Evolutionary conservation across 1,284 basidiomycete genomes (phyloP).

Genomic region (Baeospora myosura): DNA sequence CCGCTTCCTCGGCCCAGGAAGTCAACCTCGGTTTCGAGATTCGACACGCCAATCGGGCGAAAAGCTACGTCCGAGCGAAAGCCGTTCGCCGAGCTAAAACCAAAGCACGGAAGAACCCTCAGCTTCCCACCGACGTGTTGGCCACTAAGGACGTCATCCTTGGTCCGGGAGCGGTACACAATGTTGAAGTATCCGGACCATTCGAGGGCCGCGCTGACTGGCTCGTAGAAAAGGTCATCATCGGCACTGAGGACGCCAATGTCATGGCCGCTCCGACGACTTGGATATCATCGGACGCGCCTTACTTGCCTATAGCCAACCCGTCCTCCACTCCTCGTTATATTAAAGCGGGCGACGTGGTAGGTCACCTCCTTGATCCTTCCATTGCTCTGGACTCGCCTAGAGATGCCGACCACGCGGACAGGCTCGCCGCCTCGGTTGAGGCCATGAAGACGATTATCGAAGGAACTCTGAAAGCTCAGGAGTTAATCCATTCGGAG

Average conservation of each 20-base stretch:
- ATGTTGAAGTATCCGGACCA: neutral
- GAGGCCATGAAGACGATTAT: neutral
- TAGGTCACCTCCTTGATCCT: neutral
- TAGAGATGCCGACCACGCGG: neutral
- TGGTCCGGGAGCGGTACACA: slow-evolving; percentile 7
- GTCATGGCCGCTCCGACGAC: slow-evolving; percentile 1
- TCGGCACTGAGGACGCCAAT: slow-evolving; percentile 1
- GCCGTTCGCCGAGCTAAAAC: neutral
- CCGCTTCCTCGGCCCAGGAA: neutral
- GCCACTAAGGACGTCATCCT: slow-evolving; percentile 22
- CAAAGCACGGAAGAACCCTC: neutral
- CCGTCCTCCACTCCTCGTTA: neutral
- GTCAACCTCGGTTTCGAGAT: neutral
- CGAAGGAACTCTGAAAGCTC: neutral
- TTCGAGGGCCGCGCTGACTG: slow-evolving; percentile 5
- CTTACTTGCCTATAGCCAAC: neutral
- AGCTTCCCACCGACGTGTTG: slow-evolving; percentile 7
- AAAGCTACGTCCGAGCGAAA: neutral
- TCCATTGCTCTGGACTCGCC: neutral
- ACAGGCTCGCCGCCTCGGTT: neutral
- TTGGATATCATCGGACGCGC: neutral
- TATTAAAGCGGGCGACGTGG: neutral
- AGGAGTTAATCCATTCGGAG: neutral
- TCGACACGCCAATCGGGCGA: neutral
- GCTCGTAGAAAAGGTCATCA: slow-evolving; percentile 8